Base-by-base conservation (phyloP, 148 eudicot species). In the Spergularia marina region DNA sequence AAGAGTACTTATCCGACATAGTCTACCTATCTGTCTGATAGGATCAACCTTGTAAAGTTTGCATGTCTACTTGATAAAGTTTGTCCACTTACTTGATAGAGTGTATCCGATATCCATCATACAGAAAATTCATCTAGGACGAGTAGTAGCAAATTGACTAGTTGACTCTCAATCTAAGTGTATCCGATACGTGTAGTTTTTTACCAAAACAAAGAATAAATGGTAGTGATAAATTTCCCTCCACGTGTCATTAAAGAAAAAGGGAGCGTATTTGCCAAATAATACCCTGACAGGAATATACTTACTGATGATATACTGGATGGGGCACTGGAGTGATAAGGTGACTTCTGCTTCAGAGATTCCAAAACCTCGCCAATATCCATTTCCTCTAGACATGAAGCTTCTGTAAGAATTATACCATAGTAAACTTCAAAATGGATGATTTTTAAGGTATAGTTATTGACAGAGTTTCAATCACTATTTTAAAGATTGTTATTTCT, bases 261-360 rank as follows among this genome's bases (percentile, higher is more conserved):
- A 52, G 12, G 21, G 25, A n/a, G 25, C 62, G 30, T 21, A 23
- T 60, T 60, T 60, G 34, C 25, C 14, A 49, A 25, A 65, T 40
- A 17, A 16, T 39, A 10, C 68, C 71, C 20, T 52, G 55, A 62
- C 6, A 64, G 66, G 55, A 81, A 53, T 49, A 44, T 44, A 53
- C 30, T 59, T 89, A 95, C 97, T 83, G 97, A 95, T 77, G 97
- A 82, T 78, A 88, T 77, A 77, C 91, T 86, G 65, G 90, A 83
- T 65, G 98, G 94, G 52, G 44, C 73, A 82, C 78, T 56, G 21
- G 80, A 64, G 49, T 72, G 76, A 71, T 41, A 49, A 57, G 83
- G 84, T 66, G 73, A 75, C 75, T 79, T 85, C 82, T 78, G 85
- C 87, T 89, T 88, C 84, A 95, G 70, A 41, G 71, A 80, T 74